These are phyloP conservation scores for Penicillium bovifimosum DNA, from an alignment of 495 filamentous ascomycete species.

Conservation along the genomic window DNA sequence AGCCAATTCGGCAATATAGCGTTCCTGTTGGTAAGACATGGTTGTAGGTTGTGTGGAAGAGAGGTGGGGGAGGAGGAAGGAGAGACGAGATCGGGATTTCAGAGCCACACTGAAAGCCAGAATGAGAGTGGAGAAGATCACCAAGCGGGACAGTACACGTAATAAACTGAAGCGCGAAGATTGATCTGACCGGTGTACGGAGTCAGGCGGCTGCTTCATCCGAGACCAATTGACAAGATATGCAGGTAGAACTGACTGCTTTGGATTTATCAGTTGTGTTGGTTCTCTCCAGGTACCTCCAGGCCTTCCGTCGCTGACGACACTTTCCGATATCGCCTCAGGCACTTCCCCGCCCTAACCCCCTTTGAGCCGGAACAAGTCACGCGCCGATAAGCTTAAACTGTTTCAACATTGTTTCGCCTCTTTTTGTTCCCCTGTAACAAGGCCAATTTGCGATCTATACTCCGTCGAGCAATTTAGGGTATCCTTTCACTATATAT, in stretches of 20 bases:
- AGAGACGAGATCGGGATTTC: constrained; percentile 41
- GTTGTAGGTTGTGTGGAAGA: constrained; percentile 24
- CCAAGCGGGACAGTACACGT: constrained; percentile 32
- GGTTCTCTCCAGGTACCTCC: not conserved
- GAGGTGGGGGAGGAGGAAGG: constrained; percentile 32
- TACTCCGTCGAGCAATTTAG: not conserved
- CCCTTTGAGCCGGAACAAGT: constrained; percentile 20
- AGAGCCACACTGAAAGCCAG: constrained; percentile 46
- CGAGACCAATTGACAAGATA: not conserved
- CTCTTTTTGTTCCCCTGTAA: not conserved
- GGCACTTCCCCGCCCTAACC: constrained; percentile 28
- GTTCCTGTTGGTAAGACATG: constrained; percentile 71
- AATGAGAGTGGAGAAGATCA: constrained; percentile 42
- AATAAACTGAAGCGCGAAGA: constrained; percentile 16
- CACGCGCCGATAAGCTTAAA: constrained; percentile 15
- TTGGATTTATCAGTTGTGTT: not conserved
- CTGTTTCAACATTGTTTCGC: not conserved
- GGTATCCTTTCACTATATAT: not conserved
- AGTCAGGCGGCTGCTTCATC: constrained; percentile 8
- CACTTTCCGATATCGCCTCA: not conserved
- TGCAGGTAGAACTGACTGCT: constrained; percentile 6
- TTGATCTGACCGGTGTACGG: not conserved
- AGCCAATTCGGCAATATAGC: constrained; percentile 80
- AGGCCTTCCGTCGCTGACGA: not conserved
- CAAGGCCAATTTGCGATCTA: not conserved